A percentile compares a stretch with the other conserved stretches of the same genome.
These are phyloP conservation scores for Komagataella populi DNA, from an alignment of 805 yeast species.

Conservation along the genomic window DNA sequence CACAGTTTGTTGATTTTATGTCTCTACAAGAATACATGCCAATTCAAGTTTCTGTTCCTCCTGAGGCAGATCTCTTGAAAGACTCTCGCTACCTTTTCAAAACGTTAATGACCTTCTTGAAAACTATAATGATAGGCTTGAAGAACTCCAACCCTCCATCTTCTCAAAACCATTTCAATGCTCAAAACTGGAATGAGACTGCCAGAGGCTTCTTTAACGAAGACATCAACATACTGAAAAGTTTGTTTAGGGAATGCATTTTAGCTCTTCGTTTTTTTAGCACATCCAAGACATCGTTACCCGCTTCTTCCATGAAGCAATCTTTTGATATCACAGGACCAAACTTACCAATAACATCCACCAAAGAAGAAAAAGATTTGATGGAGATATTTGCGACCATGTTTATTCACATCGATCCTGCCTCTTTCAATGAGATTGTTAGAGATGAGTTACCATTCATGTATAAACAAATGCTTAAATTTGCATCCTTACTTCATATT, in stretches of 20 bases:
- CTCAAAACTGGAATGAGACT: constrained; percentile 66
- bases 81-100: constrained; percentile 83
- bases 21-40: constrained; percentile 40
- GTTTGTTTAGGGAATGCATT: constrained; percentile 74
- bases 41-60: constrained; percentile 38
- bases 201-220: constrained; percentile 78
- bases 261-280: constrained; percentile 68
- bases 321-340: constrained; percentile 65
- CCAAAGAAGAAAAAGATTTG: constrained; percentile 87
- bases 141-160: constrained; percentile 86
- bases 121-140: constrained; percentile 80
- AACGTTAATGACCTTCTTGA: constrained; percentile 78
- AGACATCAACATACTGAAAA: constrained; percentile 66
- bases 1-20: constrained; percentile 18
- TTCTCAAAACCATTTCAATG: constrained; percentile 29
- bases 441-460: constrained; percentile 67
- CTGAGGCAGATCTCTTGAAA: constrained; percentile 56
- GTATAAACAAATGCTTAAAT: constrained; percentile 66
- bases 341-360: constrained; percentile 69
- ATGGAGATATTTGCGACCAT: constrained; percentile 94
- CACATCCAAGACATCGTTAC: constrained; percentile 32
- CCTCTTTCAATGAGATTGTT: constrained; percentile 88
- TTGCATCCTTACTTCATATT: constrained; percentile 76
- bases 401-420: constrained; percentile 87
- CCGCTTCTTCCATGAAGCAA: constrained; percentile 17